These are phyloP conservation scores for Chaetomium sp. DNA, from an alignment of 2,329 filamentous ascomycete genomes.

Conservation along the genomic window DNA sequence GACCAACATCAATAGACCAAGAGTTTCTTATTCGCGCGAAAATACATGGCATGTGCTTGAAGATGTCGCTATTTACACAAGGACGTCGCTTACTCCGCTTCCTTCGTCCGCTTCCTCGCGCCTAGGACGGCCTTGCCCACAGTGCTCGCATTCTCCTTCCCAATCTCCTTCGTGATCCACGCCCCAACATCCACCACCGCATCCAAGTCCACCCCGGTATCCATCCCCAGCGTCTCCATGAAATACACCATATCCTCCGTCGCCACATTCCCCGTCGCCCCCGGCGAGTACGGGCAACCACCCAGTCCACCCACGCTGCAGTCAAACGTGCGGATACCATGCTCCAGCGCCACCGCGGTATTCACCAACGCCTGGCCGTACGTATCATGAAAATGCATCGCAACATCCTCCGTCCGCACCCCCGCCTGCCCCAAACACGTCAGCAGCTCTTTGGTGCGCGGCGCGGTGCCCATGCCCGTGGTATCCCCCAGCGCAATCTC, in stretches of 20 bases:
- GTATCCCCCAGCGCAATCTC: conserved; percentile 89
- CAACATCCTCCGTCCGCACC: conserved; percentile 62
- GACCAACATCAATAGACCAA: conserved; percentile 26
- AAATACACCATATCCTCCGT: conserved; percentile 81
- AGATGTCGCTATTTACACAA: not conserved
- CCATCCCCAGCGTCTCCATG: conserved; percentile 64
- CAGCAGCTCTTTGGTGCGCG: conserved; percentile 58
- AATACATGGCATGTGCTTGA: not conserved
- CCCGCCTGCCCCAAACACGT: conserved; percentile 59
- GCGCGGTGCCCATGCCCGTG: conserved; percentile 82
- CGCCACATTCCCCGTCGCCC: conserved; percentile 78
- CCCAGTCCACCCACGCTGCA: conserved; percentile 73
- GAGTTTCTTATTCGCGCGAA: not conserved
- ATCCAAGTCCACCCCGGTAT: conserved; percentile 66
- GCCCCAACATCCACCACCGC: conserved; percentile 60
- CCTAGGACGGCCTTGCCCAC: conserved; percentile 61
- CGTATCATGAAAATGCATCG: conserved; percentile 85
- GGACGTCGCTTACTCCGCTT: not conserved
- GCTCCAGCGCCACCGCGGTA: conserved; percentile 67
- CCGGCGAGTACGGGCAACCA: conserved; percentile 78
- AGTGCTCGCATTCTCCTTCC: conserved; percentile 56
- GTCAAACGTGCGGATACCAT: conserved; percentile 74
- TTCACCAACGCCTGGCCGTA: conserved; percentile 84
- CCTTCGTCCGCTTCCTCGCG: conserved; percentile 31
- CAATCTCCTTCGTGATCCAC: conserved; percentile 63